Evolutionary conservation across 768 basidiomycete genomes (phyloP), one percentile per base, ranked within the genome.

Genomic region (Galerina sulciceps): DNA sequence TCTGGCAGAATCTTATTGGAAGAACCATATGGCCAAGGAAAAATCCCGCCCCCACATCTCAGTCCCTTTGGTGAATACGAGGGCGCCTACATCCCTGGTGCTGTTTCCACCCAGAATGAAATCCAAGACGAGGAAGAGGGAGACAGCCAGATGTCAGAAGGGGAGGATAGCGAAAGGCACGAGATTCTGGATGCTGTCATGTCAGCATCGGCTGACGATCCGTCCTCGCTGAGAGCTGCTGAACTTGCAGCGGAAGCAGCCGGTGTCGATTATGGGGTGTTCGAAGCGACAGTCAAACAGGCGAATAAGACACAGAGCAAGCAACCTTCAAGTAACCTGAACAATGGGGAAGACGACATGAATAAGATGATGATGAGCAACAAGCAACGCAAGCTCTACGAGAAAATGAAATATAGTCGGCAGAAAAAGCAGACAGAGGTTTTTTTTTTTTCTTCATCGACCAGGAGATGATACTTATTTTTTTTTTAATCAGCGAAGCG

Each of bases 331-430:
- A 65, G 10, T 76, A 73, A 61, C 70, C 65, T 46, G 73, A 74
- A 64, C 77, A 77, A 3, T 61, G 73, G 75, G 37, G 93, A 94
- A 70, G 81, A 86, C 67, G 91, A 96, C 70, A 93, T 96, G 90
- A 90, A 92, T 75, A 96, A 96, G 83, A 96, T 98, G 88, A 83
- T 98, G 86, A 89, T 97, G 88, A 96, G 93, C 79, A 94, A 93
- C 74, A 94, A 91, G 77, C 90, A 96, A 73, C 85, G 87, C 66
- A 96, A 96, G 75, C 75, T 97, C 66, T 96, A 96, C 72, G 93
- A 94, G 75, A 90, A 90, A 76, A 91, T 97, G 85, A 93, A 94
- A 76, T 85, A 91, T 70, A 87, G 88, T 63, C 84, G 96, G 70
- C 82, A 83, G 71, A 91, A 89, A 75, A 87, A 88, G 59, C 80